Base-by-base conservation (phyloP, 768 basidiomycete species). In the Termitomyces sp. region DNA sequence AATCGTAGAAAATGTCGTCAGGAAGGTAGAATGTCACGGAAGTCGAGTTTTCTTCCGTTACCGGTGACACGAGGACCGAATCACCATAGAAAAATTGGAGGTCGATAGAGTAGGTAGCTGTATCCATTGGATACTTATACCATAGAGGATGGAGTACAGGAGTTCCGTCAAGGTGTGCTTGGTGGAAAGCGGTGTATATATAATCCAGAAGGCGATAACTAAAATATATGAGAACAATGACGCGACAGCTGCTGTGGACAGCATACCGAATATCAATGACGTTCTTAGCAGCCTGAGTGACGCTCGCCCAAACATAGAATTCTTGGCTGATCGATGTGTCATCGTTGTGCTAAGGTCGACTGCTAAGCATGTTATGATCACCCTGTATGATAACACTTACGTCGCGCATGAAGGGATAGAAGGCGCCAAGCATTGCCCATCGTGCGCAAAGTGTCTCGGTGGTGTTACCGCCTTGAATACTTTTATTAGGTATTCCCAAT, bases 401-500 rank as follows among this genome's bases (percentile, higher is more conserved):
- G 68, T 92, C 89, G 9, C 91, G 78, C 85, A 86, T 89, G 78
- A 92, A 92, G 0, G 90, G 89, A 70, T 86, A 85, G 73, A 91
- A 92, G 0, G 87, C 89, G 1, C 88, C 87, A 2, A 92, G 76
- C 77, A 80, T 87, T 14, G 87, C 89, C 90, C 91, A 92, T 42
- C 91, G 77, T 42, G 87, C 85, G 63, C 88, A 90, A 1, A 92
- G 75, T 9, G 79, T 82, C 68, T 88, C 88, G 1, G 88, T 87
- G 1, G 86, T 86, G 67, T 89, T 79, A 0, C 73, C 82, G 37
- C 74, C 85, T 85, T 11, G 4, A 0, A n/a, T 17, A 25, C 3
- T 32, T 25, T 25, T 25, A 53, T 20, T n/a, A n/a, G 2, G 36
- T 46, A 56, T 8, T 34, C 9, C 54, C 25, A 9, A 31, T 17